Base-by-base conservation (phyloP, 768 basidiomycete genomes). In the Boletus sp. region DNA sequence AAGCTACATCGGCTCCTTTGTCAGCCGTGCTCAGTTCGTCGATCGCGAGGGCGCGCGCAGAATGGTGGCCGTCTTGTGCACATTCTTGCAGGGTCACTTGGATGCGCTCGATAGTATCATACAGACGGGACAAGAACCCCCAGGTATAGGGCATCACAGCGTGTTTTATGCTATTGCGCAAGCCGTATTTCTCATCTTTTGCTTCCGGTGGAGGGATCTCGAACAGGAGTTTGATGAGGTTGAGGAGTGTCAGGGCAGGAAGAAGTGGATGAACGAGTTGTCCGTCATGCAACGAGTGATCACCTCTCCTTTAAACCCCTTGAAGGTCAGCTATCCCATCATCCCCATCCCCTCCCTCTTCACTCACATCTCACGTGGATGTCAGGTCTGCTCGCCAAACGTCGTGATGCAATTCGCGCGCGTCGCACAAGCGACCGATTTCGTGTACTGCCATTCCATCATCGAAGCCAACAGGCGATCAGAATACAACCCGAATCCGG, bases 321-420 rank as follows among this genome's bases (percentile, higher is more conserved):
- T 99, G 48, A 92, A 91, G 80, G 59, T 61, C 17, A 4, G 45
- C 28, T 7, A 5, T 42, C 1, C 15, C 14, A 7, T 33, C 17
- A 6, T 33, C 28, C 33, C 12, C 15, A 1, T 37, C 28, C 0
- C 35, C n/a, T 30, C 18, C 14, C 15, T 15, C 20, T 56, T n/a
- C 15, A 5, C 33, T 28, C 14, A 39, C 30, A 3, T n/a, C 49
- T 35, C 10, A 14, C 41, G 20, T 5, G 28, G 4, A 17, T 11
- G n/a, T n/a, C 36, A 95, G 92, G 79, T 93, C 37, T 99, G 96
- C 75, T 92, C 94, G 3, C 74, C 86, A 11, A 92, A 89, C 63
- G 94, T 99, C 33, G 94, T 94, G 42, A 80, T 79, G 73, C 94
- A 96, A 70, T 99, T 99, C 69, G 92, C 97, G n/a, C 84, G 87